These are phyloP conservation scores for Diaporthe australafricana DNA, from an alignment of 2,329 filamentous ascomycete species.

Conservation along the genomic window DNA sequence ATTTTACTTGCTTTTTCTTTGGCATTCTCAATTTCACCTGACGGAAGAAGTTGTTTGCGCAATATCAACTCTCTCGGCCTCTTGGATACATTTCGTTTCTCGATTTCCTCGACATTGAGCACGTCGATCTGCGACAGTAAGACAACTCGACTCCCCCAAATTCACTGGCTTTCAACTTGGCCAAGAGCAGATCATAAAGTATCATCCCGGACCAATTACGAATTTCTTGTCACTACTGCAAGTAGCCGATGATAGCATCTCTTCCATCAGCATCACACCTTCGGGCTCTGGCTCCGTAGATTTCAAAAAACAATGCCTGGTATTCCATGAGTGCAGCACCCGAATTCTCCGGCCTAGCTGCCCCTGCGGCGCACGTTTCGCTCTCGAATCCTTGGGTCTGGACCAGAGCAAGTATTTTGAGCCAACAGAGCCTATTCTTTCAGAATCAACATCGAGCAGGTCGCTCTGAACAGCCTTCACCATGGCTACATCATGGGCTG, in stretches of 20 bases:
- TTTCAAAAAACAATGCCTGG: constrained; percentile 24
- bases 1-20: constrained; percentile 8
- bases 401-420: background rate
- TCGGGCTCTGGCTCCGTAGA: background rate
- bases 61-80: background rate
- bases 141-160: background rate
- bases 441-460: background rate
- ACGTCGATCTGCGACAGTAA: no score
- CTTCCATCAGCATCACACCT: background rate
- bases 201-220: no score
- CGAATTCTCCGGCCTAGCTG: background rate
- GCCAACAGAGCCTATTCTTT: background rate
- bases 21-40: background rate
- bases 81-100: background rate
- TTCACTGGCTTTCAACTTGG: background rate
- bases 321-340: constrained; percentile 9
- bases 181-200: background rate
- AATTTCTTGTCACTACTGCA: no score
- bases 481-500: constrained; percentile 36
- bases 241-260: constrained; percentile 8
- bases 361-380: background rate
- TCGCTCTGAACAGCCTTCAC: constrained; percentile 12
- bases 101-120: no score
- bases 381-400: background rate
- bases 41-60: background rate